Evolutionary conservation across 139 green algal species (phyloP).

Genomic region (Edaphochlamys debaryana): DNA sequence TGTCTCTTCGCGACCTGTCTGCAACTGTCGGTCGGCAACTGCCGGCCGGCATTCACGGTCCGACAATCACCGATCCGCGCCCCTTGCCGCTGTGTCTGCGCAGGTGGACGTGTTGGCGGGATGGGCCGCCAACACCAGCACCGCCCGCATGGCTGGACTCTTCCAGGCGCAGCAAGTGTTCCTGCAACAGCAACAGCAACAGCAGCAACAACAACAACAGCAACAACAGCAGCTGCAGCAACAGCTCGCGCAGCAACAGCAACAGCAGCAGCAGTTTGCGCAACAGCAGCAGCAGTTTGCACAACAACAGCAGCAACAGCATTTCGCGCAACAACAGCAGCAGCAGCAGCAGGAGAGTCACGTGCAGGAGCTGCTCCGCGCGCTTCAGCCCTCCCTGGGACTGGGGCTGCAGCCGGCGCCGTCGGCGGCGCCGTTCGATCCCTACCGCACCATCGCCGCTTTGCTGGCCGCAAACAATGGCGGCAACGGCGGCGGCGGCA

Average conservation of each 20-base stretch:
- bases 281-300: neutral
- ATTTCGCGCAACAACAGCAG: neutral
- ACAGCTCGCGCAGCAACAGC: neutral
- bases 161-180: neutral
- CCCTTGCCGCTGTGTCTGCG: no score
- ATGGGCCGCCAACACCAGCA: neutral
- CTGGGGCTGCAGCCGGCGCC: no score
- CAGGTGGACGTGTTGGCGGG: slow-evolving; percentile 28
- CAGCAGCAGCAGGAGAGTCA: neutral
- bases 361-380: no score
- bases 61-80: no score
- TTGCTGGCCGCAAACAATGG: no score
- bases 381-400: no score
- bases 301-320: neutral
- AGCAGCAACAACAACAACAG: slow-evolving; percentile 9
- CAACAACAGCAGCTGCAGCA: neutral
- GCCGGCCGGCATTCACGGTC: no score
- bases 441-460: neutral
- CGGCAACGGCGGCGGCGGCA: no score
- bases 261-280: neutral
- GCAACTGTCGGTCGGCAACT: no score
- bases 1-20: no score
- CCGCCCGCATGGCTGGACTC: neutral
- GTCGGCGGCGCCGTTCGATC: no score
- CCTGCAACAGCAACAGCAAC: slow-evolving; percentile 30